Conservation (phyloP, 2,329 filamentous ascomycete genomes). For the Curvularia eragrostidis region DNA sequence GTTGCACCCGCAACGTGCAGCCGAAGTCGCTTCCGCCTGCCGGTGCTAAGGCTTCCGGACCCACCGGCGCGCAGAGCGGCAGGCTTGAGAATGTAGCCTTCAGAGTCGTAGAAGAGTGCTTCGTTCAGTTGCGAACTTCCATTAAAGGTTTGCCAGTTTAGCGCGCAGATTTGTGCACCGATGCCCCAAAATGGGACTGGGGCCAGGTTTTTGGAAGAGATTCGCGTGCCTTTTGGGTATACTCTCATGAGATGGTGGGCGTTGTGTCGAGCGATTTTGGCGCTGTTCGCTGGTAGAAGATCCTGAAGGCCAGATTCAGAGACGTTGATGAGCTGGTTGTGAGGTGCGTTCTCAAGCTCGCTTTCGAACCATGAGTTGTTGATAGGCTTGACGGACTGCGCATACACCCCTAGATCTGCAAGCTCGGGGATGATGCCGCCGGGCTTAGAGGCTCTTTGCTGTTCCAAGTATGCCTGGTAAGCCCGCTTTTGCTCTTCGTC, state of each 20-base stretch:
- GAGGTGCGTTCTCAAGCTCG: constrained; percentile 58
- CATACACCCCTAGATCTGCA: constrained; percentile 70
- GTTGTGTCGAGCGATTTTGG: constrained; percentile 66
- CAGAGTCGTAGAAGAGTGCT: constrained; percentile 69
- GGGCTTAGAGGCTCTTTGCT: constrained; percentile 58
- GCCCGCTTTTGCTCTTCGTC: constrained; percentile 58
- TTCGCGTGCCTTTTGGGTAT: constrained; percentile 72
- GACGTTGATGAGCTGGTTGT: constrained; percentile 72
- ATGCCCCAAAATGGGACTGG: constrained; percentile 70
- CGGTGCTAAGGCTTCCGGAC: constrained; percentile 57
- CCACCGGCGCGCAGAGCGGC: constrained; percentile 64
- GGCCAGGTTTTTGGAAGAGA: constrained; percentile 69
- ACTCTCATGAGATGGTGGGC: constrained; percentile 72
- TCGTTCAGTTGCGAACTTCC: constrained; percentile 72
- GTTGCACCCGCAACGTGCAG: constrained; percentile 69
- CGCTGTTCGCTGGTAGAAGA: constrained; percentile 57
- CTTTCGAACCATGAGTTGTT: constrained; percentile 71
- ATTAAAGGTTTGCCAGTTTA: constrained; percentile 74
- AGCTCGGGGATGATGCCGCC: constrained; percentile 68
- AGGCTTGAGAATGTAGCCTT: constrained; percentile 71
- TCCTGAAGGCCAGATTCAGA: constrained; percentile 66
- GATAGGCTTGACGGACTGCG: constrained; percentile 71
- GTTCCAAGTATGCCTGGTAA: constrained; percentile 60
- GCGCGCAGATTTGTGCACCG: constrained; percentile 71
- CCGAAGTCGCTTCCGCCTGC: constrained; percentile 58